Evolutionary conservation across 768 basidiomycete genomes (phyloP).

Genomic region (Lactifluus hygrophoroides): DNA sequence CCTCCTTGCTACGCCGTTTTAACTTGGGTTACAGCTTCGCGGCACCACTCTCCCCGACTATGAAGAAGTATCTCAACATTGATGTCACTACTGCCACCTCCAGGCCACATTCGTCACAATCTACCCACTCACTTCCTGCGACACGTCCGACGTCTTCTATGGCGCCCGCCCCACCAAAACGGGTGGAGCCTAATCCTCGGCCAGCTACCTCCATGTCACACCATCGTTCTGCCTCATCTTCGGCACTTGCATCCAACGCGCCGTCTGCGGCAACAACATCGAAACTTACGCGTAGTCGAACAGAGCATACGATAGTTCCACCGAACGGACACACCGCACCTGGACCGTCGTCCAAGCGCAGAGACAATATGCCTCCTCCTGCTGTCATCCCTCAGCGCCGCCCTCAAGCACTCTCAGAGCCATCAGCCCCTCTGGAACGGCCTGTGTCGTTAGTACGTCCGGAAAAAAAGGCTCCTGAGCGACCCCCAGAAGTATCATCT

Average conservation of each 20-base stretch:
- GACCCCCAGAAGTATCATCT: neutral
- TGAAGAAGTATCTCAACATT: slow-evolving; percentile 31
- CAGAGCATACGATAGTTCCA: neutral
- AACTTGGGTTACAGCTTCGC: slow-evolving; percentile 45
- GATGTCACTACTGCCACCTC: slow-evolving; percentile 5
- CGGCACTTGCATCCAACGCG: neutral
- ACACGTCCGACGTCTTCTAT: slow-evolving; percentile 13
- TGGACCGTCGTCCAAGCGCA: neutral
- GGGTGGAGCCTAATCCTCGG: slow-evolving; percentile 6
- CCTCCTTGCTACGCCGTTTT: slow-evolving; percentile 1
- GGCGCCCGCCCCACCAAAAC: slow-evolving; percentile 3
- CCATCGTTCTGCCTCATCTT: slow-evolving; percentile 10
- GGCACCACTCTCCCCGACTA: slow-evolving; percentile 63
- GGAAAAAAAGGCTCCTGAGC: neutral
- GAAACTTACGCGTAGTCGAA: slow-evolving; percentile 5
- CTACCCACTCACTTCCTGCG: slow-evolving; percentile 5
- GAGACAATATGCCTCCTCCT: slow-evolving; percentile 14
- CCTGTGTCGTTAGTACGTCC: neutral
- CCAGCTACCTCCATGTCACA: slow-evolving; percentile 14
- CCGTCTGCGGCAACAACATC: neutral
- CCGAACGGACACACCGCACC: neutral
- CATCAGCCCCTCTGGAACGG: neutral
- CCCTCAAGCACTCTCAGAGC: neutral
- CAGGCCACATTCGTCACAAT: slow-evolving; percentile 16
- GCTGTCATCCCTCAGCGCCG: slow-evolving; percentile 5